phyloP scores from a whole-genome alignment of 805 yeast species.

The Pichia thaimueangensis region DNA sequence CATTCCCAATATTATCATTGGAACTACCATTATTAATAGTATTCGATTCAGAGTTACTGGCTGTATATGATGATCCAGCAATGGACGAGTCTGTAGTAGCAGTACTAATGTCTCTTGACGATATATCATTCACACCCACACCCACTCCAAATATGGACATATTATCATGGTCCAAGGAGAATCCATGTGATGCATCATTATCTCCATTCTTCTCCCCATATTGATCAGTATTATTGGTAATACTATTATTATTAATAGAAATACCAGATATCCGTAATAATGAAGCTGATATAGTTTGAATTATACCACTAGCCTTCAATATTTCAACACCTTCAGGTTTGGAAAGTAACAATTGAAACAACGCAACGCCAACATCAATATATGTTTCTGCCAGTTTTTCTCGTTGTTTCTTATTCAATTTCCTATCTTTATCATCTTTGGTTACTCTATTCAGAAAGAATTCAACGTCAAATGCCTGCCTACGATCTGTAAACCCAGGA shows the following conservation, averaged over 20 bases:
- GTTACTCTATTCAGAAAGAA: not conserved
- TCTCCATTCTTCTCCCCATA: not conserved
- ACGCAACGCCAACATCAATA: constrained; percentile 66
- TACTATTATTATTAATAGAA: not conserved
- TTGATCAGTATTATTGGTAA: not conserved
- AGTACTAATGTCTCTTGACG: not conserved
- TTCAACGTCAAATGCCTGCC: not conserved
- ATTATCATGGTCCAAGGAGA: not conserved
- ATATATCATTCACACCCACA: not conserved
- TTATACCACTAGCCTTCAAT: constrained; percentile 60
- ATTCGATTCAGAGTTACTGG: not conserved
- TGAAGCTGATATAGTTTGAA: constrained; percentile 32
- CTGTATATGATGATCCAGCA: not conserved
- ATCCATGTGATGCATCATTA: not conserved
- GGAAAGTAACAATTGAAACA: constrained; percentile 58
- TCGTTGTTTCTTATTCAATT: not conserved
- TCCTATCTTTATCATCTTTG: not conserved
- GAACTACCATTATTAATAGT: not conserved
- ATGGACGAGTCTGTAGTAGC: not conserved
- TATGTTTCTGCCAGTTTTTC: constrained; percentile 43
- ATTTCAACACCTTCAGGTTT: constrained; percentile 15
- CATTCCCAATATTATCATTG: not conserved
- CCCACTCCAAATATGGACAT: not conserved
- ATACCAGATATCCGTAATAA: not conserved
- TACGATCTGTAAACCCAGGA: constrained; percentile 3